Conservation (phyloP, 2,329 filamentous ascomycete genomes). For the Xylaria sp. region DNA sequence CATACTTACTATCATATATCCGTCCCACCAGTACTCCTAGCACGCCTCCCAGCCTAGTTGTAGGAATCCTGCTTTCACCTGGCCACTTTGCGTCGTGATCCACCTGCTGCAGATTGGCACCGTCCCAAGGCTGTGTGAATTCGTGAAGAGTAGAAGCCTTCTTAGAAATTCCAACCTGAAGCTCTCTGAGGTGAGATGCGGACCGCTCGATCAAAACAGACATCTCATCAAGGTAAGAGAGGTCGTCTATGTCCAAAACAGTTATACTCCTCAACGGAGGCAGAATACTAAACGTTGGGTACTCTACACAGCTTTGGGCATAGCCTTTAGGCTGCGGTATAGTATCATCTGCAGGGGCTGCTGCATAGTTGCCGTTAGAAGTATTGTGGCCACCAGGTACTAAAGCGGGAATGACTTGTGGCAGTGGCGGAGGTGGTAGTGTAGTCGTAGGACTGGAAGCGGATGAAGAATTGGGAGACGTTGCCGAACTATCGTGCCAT, state of each 20-base stretch:
- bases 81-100: constrained; percentile 64
- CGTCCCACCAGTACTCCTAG: constrained; percentile 71
- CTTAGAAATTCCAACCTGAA: constrained; percentile 73
- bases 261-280: constrained; percentile 76
- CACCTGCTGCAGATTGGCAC: constrained; percentile 65
- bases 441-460: constrained; percentile 35
- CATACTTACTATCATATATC: constrained; percentile 63
- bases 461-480: constrained; percentile 44
- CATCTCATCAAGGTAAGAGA: constrained; percentile 85
- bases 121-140: constrained; percentile 69
- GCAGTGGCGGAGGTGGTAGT: constrained; percentile 26
- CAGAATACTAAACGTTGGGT: constrained; percentile 79
- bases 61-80: constrained; percentile 62
- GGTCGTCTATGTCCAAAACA: constrained; percentile 81
- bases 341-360: constrained; percentile 37
- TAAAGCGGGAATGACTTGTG: constrained; percentile 32
- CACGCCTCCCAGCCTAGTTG: constrained; percentile 69
- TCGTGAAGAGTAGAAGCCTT: constrained; percentile 49
- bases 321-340: constrained; percentile 51
- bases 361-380: constrained; percentile 34
- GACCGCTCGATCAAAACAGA: constrained; percentile 77
- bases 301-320: constrained; percentile 68
- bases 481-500: constrained; percentile 76
- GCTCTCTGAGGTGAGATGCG: constrained; percentile 67
- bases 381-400: constrained; percentile 22